phyloP scores from a whole-genome alignment of 73 alveolate genomes.

The Blepharisma japonicum region DNA sequence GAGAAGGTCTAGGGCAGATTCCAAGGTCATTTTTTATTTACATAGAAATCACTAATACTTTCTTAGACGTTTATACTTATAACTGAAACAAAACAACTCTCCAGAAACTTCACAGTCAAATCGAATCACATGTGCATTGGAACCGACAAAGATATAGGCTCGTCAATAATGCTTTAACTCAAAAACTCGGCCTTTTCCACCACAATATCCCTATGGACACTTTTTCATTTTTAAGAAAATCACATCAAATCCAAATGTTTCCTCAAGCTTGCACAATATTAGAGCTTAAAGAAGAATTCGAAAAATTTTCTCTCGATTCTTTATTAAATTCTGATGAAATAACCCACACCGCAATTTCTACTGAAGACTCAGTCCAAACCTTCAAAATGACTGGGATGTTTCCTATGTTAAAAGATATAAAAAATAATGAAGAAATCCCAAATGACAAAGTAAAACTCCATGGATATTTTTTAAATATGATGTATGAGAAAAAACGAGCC shows the following conservation, averaged over 20 bases:
- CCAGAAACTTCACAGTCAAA: background rate
- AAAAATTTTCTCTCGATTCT: background rate
- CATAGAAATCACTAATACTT: background rate
- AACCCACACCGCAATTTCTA: background rate
- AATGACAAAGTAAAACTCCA: background rate
- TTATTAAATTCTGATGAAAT: slow-evolving; percentile 1
- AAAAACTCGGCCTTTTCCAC: slow-evolving; percentile 17
- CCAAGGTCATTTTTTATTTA: background rate
- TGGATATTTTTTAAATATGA: background rate
- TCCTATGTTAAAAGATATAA: background rate
- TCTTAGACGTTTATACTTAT: background rate
- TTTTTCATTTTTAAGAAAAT: background rate
- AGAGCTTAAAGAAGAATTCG: background rate
- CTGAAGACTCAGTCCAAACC: background rate
- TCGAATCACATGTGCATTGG: background rate
- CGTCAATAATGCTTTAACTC: background rate
- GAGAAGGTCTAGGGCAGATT: background rate
- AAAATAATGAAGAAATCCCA: background rate
- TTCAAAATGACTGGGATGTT: background rate
- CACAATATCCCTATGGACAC: background rate
- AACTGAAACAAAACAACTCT: background rate
- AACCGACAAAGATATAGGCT: background rate
- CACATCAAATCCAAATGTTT: background rate
- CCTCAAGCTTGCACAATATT: background rate
- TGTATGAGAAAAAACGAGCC: background rate